Percentiles rank a stretch among this genome's conserved stretches.
These are phyloP conservation scores for Candida nanaspora DNA, from an alignment of 805 yeast species.

Conservation along the genomic window DNA sequence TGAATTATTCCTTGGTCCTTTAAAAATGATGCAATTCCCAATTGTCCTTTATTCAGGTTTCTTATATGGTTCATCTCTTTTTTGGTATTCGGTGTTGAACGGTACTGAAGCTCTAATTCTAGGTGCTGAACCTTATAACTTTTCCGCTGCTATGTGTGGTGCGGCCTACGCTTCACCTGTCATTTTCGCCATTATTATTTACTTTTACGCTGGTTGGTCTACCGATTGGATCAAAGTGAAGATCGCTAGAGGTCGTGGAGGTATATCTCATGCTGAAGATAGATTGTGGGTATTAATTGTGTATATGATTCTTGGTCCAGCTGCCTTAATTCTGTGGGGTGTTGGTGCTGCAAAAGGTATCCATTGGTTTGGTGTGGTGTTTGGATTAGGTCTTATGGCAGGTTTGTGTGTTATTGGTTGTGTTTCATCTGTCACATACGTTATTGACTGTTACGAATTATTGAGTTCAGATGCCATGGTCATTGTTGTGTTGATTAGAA, in stretches of 20 bases:
- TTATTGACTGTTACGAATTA: conserved; percentile 49
- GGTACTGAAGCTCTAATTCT: conserved; percentile 40
- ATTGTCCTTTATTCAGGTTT: conserved; percentile 56
- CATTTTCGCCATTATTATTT: conserved; percentile 36
- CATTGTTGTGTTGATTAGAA: conserved; percentile 49
- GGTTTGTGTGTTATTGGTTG: conserved; percentile 49
- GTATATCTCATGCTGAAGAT: conserved; percentile 50
- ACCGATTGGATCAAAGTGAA: conserved; percentile 44
- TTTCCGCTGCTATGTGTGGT: conserved; percentile 40
- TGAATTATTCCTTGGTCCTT: conserved; percentile 28
- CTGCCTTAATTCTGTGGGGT: conserved; percentile 55
- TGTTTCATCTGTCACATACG: conserved; percentile 43
- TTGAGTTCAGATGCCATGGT: conserved; percentile 47
- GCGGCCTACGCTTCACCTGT: conserved; percentile 47
- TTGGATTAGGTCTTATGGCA: conserved; percentile 51
- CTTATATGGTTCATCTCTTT: conserved; percentile 40
- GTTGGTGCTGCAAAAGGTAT: conserved; percentile 49
- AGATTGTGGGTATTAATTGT: conserved; percentile 44
- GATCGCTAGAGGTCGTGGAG: conserved; percentile 42
- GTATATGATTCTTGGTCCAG: conserved; percentile 44
- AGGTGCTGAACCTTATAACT: conserved; percentile 43
- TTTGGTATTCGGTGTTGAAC: conserved; percentile 42
- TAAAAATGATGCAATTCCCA: conserved; percentile 39
- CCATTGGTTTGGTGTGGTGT: conserved; percentile 49
- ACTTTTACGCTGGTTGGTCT: conserved; percentile 40